Percentiles rank a stretch among this genome's conserved stretches.
phyloP scores from a whole-genome alignment of 1,284 basidiomycete genomes.

The Cystobasidiaceae sp. region DNA sequence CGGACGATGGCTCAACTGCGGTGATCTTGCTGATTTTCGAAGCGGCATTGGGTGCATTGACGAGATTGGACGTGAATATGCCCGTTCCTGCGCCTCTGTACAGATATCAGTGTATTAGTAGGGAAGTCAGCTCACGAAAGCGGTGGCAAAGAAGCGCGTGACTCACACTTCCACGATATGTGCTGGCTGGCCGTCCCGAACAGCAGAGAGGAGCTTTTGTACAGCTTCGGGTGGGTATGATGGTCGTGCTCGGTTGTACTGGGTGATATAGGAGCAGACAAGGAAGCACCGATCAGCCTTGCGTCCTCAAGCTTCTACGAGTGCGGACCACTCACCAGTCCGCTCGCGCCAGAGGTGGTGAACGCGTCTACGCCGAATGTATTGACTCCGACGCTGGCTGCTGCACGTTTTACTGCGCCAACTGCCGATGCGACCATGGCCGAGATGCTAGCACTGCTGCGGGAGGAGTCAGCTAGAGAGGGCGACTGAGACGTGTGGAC shows the following conservation, averaged over 20 bases:
- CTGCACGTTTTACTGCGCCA: conserved; percentile 1
- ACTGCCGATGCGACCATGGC: background rate
- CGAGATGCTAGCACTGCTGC: no score
- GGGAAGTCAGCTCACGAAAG: no score
- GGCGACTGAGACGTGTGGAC: no score
- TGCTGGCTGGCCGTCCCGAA: conserved; percentile 28
- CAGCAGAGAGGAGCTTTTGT: conserved; percentile 40
- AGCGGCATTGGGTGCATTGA: conserved; percentile 40
- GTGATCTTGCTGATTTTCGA: conserved; percentile 42
- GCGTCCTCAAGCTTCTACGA: no score
- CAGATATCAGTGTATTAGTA: no score
- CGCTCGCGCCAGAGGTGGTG: conserved; percentile 19
- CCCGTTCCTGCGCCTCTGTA: conserved; percentile 48
- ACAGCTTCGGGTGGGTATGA: conserved; percentile 47
- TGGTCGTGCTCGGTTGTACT: conserved; percentile 49
- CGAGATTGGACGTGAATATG: conserved; percentile 49
- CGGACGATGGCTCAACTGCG: conserved; percentile 49
- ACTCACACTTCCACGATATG: conserved; percentile 26
- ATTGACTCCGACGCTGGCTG: no score
- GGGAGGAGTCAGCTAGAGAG: no score
- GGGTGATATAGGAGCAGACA: background rate
- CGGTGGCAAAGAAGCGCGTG: no score
- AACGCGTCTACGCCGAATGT: conserved; percentile 22
- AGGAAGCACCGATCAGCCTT: background rate
- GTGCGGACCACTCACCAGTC: conserved; percentile 7